These are phyloP conservation scores for Vitis labrusca DNA, from an alignment of 164 flowering plant genomes.

Conservation along the genomic window DNA sequence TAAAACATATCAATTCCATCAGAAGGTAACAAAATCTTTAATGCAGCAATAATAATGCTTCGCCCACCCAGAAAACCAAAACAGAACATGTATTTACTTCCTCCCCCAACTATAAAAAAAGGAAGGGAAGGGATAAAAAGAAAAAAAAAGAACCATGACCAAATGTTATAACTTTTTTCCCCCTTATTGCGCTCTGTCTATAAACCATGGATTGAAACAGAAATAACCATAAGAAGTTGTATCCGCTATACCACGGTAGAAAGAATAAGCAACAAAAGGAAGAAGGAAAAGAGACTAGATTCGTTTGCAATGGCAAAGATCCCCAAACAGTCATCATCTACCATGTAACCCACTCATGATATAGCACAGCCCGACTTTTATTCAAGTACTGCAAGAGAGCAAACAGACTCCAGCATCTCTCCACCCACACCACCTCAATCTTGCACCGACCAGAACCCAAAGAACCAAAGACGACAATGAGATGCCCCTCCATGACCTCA, in stretches of 20 bases:
- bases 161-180: no score
- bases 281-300: not conserved
- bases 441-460: conserved; percentile 5
- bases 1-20: no score
- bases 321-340: not conserved
- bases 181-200: no score
- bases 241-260: not conserved
- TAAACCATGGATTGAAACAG: no score
- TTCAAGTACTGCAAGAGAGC: not conserved
- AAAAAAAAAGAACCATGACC: no score
- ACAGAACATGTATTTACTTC: no score
- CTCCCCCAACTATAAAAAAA: no score
- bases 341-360: not conserved
- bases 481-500: not conserved
- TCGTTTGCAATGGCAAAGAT: not conserved
- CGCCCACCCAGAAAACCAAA: no score
- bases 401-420: conserved; percentile 1
- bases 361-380: not conserved
- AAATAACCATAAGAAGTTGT: no score
- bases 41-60: no score
- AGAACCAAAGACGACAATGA: conserved; percentile 3
- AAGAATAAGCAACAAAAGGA: not conserved
- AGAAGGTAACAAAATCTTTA: no score
- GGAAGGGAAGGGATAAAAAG: no score
- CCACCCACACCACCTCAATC: conserved; percentile 16